Evolutionary conservation across 1,139 yeast genomes (phyloP).

Genomic region (Pneumocystis murina): DNA sequence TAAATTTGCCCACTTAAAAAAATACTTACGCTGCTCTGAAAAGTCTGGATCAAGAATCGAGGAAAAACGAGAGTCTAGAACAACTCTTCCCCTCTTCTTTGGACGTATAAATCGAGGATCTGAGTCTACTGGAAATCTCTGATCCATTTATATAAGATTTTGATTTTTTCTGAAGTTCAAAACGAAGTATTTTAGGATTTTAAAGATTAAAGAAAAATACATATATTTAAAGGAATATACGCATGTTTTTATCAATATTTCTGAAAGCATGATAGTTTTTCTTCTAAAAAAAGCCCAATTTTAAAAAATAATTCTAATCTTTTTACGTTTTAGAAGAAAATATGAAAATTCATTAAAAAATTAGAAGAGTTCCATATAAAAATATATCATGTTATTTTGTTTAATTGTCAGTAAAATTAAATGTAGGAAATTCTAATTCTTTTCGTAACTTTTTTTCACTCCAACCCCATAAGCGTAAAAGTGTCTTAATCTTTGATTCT

Average conservation of each 20-base stretch:
- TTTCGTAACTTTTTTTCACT: slow-evolving; percentile 7
- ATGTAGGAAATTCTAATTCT: not conserved
- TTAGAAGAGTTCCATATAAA: too few species aligned
- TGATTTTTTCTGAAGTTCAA: not conserved
- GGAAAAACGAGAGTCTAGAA: not conserved
- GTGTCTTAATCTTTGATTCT: slow-evolving; percentile 23
- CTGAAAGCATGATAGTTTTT: too few species aligned
- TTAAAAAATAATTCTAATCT: too few species aligned
- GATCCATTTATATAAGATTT: not conserved
- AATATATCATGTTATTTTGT: too few species aligned
- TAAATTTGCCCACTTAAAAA: not conserved
- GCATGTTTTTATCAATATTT: too few species aligned
- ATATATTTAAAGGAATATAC: too few species aligned
- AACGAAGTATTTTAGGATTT: too few species aligned
- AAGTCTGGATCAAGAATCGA: not conserved
- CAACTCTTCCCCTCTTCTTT: not conserved
- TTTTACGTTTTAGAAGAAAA: too few species aligned
- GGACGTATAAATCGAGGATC: not conserved
- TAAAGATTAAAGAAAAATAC: too few species aligned
- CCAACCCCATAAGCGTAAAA: slow-evolving; percentile 17
- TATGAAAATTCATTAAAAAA: too few species aligned
- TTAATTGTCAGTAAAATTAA: not conserved
- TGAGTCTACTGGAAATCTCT: not conserved
- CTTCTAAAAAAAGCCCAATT: too few species aligned
- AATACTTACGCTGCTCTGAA: not conserved